Conservation (phyloP, 2,329 filamentous ascomycete genomes). For the Fusarium coicis region DNA sequence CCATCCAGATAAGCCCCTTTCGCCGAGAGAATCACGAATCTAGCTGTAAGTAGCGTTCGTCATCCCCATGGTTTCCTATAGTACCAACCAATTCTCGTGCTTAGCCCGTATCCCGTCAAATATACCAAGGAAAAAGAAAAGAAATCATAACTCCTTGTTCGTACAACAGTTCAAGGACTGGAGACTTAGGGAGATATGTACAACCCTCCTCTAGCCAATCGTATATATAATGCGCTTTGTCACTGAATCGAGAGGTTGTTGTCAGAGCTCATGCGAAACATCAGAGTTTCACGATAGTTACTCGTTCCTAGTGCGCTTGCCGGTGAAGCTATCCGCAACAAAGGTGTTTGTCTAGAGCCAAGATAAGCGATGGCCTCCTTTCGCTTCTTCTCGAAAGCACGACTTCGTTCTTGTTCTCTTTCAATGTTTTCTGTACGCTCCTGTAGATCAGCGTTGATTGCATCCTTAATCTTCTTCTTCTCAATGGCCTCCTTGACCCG, state of each 20-base stretch:
- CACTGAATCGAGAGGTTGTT: constrained; percentile 20
- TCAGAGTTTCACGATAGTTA: constrained; percentile 27
- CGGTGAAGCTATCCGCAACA: constrained; percentile 47
- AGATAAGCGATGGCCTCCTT: constrained; percentile 58
- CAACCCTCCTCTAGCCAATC: background rate
- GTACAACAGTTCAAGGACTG: background rate
- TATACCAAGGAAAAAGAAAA: constrained; percentile 11
- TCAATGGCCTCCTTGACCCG: constrained; percentile 55
- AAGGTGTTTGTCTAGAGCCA: constrained; percentile 40
- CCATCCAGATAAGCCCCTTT: constrained; percentile 3
- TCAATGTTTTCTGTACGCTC: constrained; percentile 55
- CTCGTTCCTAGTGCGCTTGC: constrained; percentile 41
- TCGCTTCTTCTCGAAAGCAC: constrained; percentile 60
- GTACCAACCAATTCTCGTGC: background rate
- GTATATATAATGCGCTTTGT: background rate
- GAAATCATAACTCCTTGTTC: constrained; percentile 15
- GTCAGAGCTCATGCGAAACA: constrained; percentile 39
- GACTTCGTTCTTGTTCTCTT: constrained; percentile 61
- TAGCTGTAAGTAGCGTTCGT: background rate
- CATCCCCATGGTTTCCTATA: background rate
- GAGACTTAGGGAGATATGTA: background rate
- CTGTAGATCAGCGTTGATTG: constrained; percentile 58
- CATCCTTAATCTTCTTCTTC: constrained; percentile 54
- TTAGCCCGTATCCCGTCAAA: constrained; percentile 5
- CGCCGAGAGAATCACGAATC: background rate